These are phyloP conservation scores for Asclepias syriaca DNA, from an alignment of 257 asterid species.

Conservation along the genomic window DNA sequence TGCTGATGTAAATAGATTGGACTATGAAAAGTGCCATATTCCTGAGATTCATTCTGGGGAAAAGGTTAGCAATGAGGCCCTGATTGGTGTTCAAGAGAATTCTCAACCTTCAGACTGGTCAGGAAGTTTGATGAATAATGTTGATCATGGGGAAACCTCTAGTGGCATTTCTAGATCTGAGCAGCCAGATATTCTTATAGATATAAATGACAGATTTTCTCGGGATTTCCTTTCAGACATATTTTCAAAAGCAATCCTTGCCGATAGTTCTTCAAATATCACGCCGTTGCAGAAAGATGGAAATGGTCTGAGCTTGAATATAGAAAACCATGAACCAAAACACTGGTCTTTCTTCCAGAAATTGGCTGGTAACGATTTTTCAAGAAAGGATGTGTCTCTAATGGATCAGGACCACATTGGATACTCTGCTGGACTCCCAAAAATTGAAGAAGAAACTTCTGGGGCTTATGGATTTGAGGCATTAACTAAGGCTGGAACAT, in stretches of 20 bases:
- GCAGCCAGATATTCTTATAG: conserved; percentile 81
- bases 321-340: conserved; percentile 82
- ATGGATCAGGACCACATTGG: conserved; percentile 85
- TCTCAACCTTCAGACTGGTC: conserved; percentile 38
- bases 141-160: conserved; percentile 34
- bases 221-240: conserved; percentile 83
- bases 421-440: conserved; percentile 47
- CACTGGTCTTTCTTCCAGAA: conserved; percentile 94
- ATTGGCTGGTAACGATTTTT: conserved; percentile 78
- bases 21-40: conserved; percentile 29
- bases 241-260: conserved; percentile 67
- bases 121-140: conserved; percentile 22
- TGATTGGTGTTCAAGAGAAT: conserved; percentile 32
- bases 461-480: conserved; percentile 52
- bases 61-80: conserved; percentile 29
- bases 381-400: conserved; percentile 73
- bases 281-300: conserved; percentile 57
- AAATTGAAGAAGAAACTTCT: conserved; percentile 57
- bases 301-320: conserved; percentile 73
- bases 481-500: conserved; percentile 35
- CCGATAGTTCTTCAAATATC: conserved; percentile 48
- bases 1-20: conserved; percentile 32
- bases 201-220: conserved; percentile 89
- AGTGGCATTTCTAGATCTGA: conserved; percentile 41
- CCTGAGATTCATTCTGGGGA: conserved; percentile 31